A percentile compares a stretch with the other conserved stretches of the same genome.
Evolutionary conservation across 305 asterid species (phyloP).

Genomic region (Solanum hybrid): DNA sequence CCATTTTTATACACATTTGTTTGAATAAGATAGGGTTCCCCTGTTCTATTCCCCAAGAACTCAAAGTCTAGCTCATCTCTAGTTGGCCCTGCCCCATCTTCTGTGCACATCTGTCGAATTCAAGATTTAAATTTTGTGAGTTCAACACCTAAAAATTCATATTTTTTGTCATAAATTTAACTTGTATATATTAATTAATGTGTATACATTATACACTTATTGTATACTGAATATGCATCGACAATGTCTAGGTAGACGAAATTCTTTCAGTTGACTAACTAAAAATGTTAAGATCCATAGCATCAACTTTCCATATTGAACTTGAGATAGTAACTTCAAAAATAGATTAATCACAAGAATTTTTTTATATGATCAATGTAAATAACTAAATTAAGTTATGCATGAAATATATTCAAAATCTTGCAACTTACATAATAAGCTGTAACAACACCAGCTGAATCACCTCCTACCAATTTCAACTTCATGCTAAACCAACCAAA

Average conservation of each 20-base stretch:
- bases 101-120: conserved; percentile 64
- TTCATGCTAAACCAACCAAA: conserved; percentile 98
- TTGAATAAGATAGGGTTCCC: conserved; percentile 71
- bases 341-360: not conserved
- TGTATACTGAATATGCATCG: not conserved
- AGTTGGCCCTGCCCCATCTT: conserved; percentile 56
- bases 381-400: not conserved
- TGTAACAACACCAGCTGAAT: conserved; percentile 92
- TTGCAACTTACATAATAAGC: conserved; percentile 63
- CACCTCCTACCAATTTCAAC: conserved; percentile 74
- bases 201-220: not conserved
- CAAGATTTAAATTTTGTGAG: not conserved
- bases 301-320: not conserved
- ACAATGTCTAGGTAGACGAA: not conserved
- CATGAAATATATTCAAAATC: not conserved
- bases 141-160: not conserved
- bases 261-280: not conserved
- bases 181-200: not conserved
- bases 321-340: not conserved
- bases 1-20: conserved; percentile 84
- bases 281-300: not conserved
- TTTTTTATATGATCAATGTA: not conserved
- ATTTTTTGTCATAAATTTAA: not conserved
- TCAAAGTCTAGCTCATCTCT: conserved; percentile 88
- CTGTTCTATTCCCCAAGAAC: conserved; percentile 84